Conservation (phyloP, 352 stramenopile species). For the Phytophthora sansomeana region DNA sequence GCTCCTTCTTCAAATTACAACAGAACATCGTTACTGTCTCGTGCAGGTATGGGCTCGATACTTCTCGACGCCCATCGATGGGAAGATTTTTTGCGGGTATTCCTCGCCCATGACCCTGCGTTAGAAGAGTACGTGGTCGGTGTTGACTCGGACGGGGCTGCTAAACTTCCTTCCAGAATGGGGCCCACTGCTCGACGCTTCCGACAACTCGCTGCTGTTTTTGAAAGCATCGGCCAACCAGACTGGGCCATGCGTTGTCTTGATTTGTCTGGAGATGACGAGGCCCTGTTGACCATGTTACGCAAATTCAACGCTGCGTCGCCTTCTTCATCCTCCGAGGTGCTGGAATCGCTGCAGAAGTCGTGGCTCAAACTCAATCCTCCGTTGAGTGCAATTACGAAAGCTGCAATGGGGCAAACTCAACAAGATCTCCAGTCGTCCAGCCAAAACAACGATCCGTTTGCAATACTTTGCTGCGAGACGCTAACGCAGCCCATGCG, state of each 20-base stretch:
- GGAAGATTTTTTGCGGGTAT: slow-evolving; percentile 61
- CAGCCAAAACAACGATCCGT: slow-evolving; percentile 47
- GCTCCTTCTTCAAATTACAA: slow-evolving; percentile 48
- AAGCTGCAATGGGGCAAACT: slow-evolving; percentile 26
- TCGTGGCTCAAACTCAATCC: slow-evolving; percentile 66
- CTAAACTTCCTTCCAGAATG: slow-evolving; percentile 73
- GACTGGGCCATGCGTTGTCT: slow-evolving; percentile 68
- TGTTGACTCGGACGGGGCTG: slow-evolving; percentile 46
- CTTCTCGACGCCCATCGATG: slow-evolving; percentile 63
- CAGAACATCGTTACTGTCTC: slow-evolving; percentile 49
- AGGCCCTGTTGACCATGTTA: slow-evolving; percentile 62
- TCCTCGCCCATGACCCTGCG: slow-evolving; percentile 55
- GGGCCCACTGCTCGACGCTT: slow-evolving; percentile 48
- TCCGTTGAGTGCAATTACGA: slow-evolving; percentile 52
- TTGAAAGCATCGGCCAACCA: slow-evolving; percentile 62
- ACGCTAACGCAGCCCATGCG: slow-evolving; percentile 62
- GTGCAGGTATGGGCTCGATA: slow-evolving; percentile 52
- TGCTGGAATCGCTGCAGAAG: slow-evolving; percentile 56
- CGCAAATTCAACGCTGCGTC: slow-evolving; percentile 29
- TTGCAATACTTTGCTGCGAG: slow-evolving; percentile 76
- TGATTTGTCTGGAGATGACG: slow-evolving; percentile 76
- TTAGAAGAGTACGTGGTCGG: slow-evolving; percentile 78
- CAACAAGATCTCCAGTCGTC: slow-evolving; percentile 18
- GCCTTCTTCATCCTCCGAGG: slow-evolving; percentile 20
- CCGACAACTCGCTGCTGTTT: slow-evolving; percentile 47